Evolutionary conservation across 768 basidiomycete genomes (phyloP), one percentile per base, ranked within the genome.

Genomic region (Agaricus blazei): DNA sequence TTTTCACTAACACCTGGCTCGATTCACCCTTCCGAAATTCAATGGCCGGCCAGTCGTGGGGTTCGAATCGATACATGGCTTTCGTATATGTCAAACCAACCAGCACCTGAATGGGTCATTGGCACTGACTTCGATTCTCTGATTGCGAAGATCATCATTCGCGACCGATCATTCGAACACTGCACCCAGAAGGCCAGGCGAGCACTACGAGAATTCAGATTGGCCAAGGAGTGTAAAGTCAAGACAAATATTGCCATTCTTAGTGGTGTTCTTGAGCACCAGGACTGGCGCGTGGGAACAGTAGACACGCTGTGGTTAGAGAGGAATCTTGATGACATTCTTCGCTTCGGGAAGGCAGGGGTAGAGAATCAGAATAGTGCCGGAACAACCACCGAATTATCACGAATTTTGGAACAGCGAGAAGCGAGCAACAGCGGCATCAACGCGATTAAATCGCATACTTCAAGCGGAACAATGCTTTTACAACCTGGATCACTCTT

Each of bases 1-100:
- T 94, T 94, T 81, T 86, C 85, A 67, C 88, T 91, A 12, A 90
- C 93, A 60, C 88, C 88, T 4, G 92, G 92, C 49, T 87, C 87
- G 63, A 87, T 95, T 55, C 84, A 84, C 60, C 82, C 89, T 24
- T 85, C 85, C 65, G 83, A 90, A 57, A 81, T 72, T 4, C 44
- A 55, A 15, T 73, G 87, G 69, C 91, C 92, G 9, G 86, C 88
- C 66, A 92, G 92, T 29, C 90, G 88, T 63, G 92, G 93, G 57
- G 84, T 95, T 28, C 85, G 92, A 63, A 72, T 93, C 45, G 92
- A 95, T 63, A 88, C 92, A 76, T 65, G 92, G 92, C 66, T 95
- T 80, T 65, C 86, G 79, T 52, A 88, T 79, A 48, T 88, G 82
- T 67, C 84, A 80, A 68, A 84, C 79, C 37, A 31, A 14, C 43